Evolutionary conservation across 208 protist species (phyloP), one percentile per base, ranked within the genome.

Genomic region (Trypanosomatidae sp.): DNA sequence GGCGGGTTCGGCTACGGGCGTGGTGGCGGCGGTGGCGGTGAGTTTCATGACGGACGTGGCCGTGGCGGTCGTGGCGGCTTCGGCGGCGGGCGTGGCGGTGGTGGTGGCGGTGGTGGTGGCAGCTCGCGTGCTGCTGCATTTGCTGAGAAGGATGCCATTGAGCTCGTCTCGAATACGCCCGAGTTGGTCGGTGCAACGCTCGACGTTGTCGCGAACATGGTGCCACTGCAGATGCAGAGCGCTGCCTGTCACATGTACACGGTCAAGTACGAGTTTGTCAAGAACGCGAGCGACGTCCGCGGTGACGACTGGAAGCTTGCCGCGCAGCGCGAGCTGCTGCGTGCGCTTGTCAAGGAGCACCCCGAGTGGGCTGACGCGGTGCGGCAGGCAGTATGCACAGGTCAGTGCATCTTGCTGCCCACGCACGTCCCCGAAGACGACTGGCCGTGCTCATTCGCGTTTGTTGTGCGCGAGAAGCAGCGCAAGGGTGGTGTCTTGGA

Each of bases 181-280:
- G 39, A 6, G 3, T 27, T 52, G 15, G n/a, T 7, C 40, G 22
- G 15, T 10, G 21, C 21, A n/a, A 7, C 33, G 1, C 13, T 65
- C 15, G 3, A 38, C 2, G 44, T 66, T 37, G 23, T 41, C 10
- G 48, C 59, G 11, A 66, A 66, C 50, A 43, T 45, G 33, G 53
- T 67, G 22, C 55, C 48, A 6, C 52, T 63, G n/a, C 33, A 57
- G 52, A 13, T 63, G 10, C 41, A 35, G 11, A 48, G 42, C 19
- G 35, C 27, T 5, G 39, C 32, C 28, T 27, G 59, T 10, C 32
- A 67, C 53, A 41, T 18, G 22, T 66, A 71, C 59, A 21, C 26
- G 2, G 33, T 52, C 16, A 56, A 52, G 3, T 66, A 43, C 42
- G 53, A 71, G 58, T 66, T 71, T 28, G 27, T 48, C 13, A 57